Evolutionary conservation across 2,329 filamentous ascomycete genomes (phyloP), one percentile per base, ranked within the genome.

Genomic region (Trichocomaceae sp.): DNA sequence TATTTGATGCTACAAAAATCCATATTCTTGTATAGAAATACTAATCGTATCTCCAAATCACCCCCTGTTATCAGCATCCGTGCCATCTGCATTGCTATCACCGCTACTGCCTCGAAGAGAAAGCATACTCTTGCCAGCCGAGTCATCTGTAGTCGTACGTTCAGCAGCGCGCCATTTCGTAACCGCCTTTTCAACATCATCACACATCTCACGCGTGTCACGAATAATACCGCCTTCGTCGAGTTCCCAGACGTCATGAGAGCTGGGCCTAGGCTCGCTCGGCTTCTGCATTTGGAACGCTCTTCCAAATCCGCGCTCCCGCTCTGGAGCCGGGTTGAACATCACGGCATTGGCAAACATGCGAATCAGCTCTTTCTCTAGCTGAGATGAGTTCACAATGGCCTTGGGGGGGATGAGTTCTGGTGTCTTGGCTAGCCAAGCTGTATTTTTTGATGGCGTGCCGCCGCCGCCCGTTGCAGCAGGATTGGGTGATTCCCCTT

Each of bases 291-390:
- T 71, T 49, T 62, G 70, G 60, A 90, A 87, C 0, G 78, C 75
- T 1, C 79, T 76, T 0, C 86, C 86, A 9, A 86, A 83, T 0
- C 87, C 86, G 23, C 85, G 82, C 61, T 87, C 86, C 23, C 84
- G 81, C 60, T 87, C 78, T 0, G 86, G 84, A 59, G 95, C 89
- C 0, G 88, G 85, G 63, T 97, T 97, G 77, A 96, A 99, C 93
- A 99, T 97, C 71, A 96, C 87, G 17, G 93, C 92, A 65, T 97
- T 97, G 61, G 90, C 90, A 69, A 97, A 96, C 88, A 97, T 96
- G 63, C 95, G 88, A 63, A 95, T 89, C 10, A 97, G 77, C 69
- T 97, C 92, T 61, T 90, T 89, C 71, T 97, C 92, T 15, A 97
- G 79, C 69, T 97, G 93, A 1, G 87, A 84, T 50, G 88, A 91